These are phyloP conservation scores for Acacia concinna DNA, from an alignment of 331 rosid genomes.

Conservation along the genomic window DNA sequence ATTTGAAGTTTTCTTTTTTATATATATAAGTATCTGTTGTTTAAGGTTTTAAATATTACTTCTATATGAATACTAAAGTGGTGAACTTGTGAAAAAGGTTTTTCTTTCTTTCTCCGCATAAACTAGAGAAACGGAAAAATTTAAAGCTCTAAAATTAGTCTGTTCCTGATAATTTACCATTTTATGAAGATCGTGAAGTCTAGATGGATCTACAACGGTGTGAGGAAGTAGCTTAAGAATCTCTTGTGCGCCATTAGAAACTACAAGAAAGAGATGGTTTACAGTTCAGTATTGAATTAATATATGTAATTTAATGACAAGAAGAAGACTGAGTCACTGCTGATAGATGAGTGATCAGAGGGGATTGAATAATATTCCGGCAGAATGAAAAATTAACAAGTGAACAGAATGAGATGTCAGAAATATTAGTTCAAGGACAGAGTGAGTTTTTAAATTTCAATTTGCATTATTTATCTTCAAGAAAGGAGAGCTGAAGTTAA, in stretches of 20 bases:
- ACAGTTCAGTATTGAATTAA: not conserved
- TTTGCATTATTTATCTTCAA: not conserved
- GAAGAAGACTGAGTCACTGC: not conserved
- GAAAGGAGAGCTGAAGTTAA: slow-evolving; percentile 9
- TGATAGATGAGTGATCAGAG: not conserved
- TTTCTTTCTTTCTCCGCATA: not conserved
- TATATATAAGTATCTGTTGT: not conserved
- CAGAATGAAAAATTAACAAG: not conserved
- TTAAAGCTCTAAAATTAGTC: not conserved
- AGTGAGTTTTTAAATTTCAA: slow-evolving; percentile 4
- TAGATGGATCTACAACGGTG: slow-evolving; percentile 71
- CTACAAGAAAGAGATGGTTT: slow-evolving; percentile 44
- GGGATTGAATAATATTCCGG: not conserved
- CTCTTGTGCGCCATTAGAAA: slow-evolving; percentile 87
- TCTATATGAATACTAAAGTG: not conserved
- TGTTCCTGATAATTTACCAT: slow-evolving; percentile 39
- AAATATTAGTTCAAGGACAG: slow-evolving; percentile 10
- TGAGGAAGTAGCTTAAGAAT: slow-evolving; percentile 95
- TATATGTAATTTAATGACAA: not conserved
- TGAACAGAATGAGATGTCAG: slow-evolving; percentile 17
- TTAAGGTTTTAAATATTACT: not conserved
- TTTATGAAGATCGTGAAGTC: slow-evolving; percentile 52
- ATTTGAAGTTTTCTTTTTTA: not conserved
- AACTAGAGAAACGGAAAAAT: not conserved
- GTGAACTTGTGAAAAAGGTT: not conserved